Percentiles rank a stretch among this genome's conserved stretches.
Evolutionary conservation across 768 basidiomycete genomes (phyloP).

Genomic region (Ramaria sp.): DNA sequence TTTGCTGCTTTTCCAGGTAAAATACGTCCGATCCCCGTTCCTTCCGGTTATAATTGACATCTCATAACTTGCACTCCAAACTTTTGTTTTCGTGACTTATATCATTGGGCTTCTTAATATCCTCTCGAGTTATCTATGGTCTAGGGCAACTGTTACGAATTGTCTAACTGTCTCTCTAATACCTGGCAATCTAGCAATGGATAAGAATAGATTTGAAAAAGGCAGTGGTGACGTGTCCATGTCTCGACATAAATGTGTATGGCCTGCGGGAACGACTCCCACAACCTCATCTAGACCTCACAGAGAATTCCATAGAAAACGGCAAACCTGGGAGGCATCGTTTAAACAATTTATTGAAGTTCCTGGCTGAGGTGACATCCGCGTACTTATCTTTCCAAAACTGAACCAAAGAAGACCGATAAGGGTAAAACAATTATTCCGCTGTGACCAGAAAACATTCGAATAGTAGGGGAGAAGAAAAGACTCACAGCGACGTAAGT

Average conservation of each 20-base stretch:
- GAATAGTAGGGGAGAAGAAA: neutral
- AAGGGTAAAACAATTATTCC: neutral
- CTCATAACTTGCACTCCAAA: too few species aligned
- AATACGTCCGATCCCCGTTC: too few species aligned
- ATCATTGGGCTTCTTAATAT: too few species aligned
- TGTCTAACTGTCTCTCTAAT: too few species aligned
- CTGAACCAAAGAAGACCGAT: conserved; percentile 37
- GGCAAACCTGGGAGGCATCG: conserved; percentile 39
- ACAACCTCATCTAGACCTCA: conserved; percentile 45
- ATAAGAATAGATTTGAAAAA: too few species aligned
- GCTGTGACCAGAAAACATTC: neutral
- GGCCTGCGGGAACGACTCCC: conserved; percentile 34
- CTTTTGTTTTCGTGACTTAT: too few species aligned
- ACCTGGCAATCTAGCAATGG: too few species aligned
- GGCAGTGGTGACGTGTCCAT: too few species aligned
- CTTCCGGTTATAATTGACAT: too few species aligned
- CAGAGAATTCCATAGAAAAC: conserved; percentile 29
- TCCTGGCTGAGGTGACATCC: conserved; percentile 44
- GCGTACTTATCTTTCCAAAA: conserved; percentile 33
- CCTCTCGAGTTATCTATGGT: too few species aligned
- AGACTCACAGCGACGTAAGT: conserved; percentile 36
- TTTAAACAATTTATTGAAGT: conserved; percentile 52
- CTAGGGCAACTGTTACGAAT: too few species aligned
- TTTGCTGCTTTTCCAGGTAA: too few species aligned
- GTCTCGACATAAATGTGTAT: conserved; percentile 53